Evolutionary conservation across 371 early-diverging fungal species (phyloP), one percentile per base, ranked within the genome.

Genomic region (Smittium mucronatum): DNA sequence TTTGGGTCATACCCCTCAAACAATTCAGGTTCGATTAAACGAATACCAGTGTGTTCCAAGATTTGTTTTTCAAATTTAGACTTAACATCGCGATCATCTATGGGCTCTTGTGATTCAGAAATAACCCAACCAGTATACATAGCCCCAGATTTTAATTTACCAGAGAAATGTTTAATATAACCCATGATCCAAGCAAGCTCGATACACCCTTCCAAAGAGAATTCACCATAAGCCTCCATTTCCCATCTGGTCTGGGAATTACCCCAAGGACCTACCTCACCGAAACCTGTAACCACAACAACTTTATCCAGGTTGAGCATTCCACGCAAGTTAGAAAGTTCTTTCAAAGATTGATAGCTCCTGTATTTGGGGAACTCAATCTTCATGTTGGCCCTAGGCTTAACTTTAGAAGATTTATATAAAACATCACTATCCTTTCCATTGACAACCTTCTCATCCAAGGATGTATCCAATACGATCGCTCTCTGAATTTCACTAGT

Each of bases 101-200:
- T 91, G 58, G 97, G 97, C 76, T 94, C 92, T 66, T 83, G 85
- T 70, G 94, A 84, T 81, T 88, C 89, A 70, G 88, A 87, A 78
- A 95, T 95, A 30, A 96, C 86, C 97, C 97, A 96, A 29, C 97
- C 97, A 78, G 91, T 84, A 84, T 94, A 93, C 77, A 82, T 82
- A 32, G 80, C 70, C 59, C 88, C 88, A 77, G 84, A 85, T 84
- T 92, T 92, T 74, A 94, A 84, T 58, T 87, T 87, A 47, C 94
- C 95, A 71, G 89, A 87, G 78, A 88, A 88, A 79, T 93, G 93
- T 80, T 88, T 91, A 79, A 96, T 93, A 75, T 83, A 87, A 70
- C 95, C 95, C 95, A 94, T 95, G 75, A 94, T 90, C 94, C 97
- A 94, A 35, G 97, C 94, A 87, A 96, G 87, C 81, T 96, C 96